Conservation (phyloP, 441 rosid genomes). For the Gossypium davidsonii region DNA sequence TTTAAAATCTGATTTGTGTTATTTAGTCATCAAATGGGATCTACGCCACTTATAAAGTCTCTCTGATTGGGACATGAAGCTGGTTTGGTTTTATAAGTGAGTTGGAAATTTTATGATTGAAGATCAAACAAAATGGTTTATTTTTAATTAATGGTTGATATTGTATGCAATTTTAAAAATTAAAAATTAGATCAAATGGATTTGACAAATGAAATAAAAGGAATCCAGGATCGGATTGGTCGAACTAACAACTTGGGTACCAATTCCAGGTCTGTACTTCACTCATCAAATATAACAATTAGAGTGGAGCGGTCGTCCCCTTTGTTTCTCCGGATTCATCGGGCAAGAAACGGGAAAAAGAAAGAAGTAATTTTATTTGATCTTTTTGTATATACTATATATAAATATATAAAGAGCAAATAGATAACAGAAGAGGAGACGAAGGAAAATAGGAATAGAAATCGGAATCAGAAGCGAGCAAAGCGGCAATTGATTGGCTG, state of each 20-base stretch:
- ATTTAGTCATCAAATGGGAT: too few species aligned
- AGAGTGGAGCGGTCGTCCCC: neutral
- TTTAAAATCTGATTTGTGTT: too few species aligned
- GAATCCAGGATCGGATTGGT: neutral
- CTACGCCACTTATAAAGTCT: too few species aligned
- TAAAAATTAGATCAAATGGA: too few species aligned
- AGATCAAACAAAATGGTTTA: too few species aligned
- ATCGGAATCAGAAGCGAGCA: slow-evolving; percentile 29
- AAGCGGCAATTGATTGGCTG: slow-evolving; percentile 35
- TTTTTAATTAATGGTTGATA: too few species aligned
- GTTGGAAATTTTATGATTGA: too few species aligned
- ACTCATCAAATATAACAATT: neutral
- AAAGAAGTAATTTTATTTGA: neutral
- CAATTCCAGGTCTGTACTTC: neutral
- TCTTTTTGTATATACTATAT: neutral
- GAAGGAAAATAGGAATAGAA: neutral
- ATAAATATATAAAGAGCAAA: neutral
- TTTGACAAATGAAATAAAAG: neutral
- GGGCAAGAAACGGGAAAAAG: neutral
- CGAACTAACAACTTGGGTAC: neutral
- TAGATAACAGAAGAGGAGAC: neutral
- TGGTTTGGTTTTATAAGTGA: too few species aligned
- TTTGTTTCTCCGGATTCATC: neutral
- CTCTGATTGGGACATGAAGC: too few species aligned
- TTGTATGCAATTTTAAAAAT: too few species aligned